Evolutionary conservation across 1,284 basidiomycete genomes (phyloP), one percentile per base, ranked within the genome.

Genomic region (Rhodotorula sp.): DNA sequence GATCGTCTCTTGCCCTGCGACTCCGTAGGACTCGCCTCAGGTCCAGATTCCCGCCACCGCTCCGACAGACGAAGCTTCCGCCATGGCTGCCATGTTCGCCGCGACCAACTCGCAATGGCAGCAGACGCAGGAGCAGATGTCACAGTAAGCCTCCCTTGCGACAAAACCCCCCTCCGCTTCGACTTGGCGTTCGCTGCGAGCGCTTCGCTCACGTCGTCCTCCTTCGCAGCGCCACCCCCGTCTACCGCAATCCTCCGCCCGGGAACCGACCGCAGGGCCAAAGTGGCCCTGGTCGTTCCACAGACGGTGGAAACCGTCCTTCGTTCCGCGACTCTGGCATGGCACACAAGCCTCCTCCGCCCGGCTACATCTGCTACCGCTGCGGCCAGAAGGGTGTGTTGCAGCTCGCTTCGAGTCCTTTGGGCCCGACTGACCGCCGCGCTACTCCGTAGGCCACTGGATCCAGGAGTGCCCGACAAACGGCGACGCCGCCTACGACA

Each of bases 381-480:
- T 99, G 96, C 82, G 94, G 94, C 53, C 90, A 96, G 82, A 96
- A 97, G 87, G 94, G 92, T 93, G 77, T 68, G 88, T 15, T 9
- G 15, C 78, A 30, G 27, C 67, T n/a, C 22, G 39, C 29, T 68
- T 49, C 24, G 17, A n/a, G 44, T 29, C 24, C 60, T 64, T 59
- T n/a, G 53, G 39, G 39, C 13, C 3, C 66, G 20, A 58, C 66
- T 47, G 60, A 68, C 47, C 59, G 62, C 2, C 4, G 15, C 10
- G 17, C 48, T 39, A n/a, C n/a, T 32, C 36, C 15, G 13, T 29
- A 94, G 92, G 94, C 39, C 96, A 99, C 79, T 99, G 96, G 96
- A 99, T 99, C 75, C 95, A 99, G 80, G 92, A 96, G 75, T 99
- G 96, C 79, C 96, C 96, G 0, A 96, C 93, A 6, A 98, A 98